A percentile compares a stretch with the other conserved stretches of the same genome.
Evolutionary conservation across 495 filamentous ascomycete species (phyloP).

Genomic region (Penicillium mononematosum): DNA sequence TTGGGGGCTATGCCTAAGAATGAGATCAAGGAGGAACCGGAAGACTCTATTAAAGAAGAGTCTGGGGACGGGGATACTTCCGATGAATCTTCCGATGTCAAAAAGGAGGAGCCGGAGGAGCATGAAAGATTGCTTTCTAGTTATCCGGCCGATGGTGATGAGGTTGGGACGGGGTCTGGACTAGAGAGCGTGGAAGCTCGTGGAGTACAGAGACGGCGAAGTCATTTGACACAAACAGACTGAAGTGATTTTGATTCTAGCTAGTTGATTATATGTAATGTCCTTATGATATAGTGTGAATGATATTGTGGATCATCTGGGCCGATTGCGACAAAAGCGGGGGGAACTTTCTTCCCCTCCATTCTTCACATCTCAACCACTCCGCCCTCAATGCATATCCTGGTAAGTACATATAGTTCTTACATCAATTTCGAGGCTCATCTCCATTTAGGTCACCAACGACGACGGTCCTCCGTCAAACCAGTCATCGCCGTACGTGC

Average conservation of each 20-base stretch:
- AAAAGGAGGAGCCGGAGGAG: constrained; percentile 26
- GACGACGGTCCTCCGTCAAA: constrained; percentile 94
- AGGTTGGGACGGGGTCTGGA: constrained; percentile 34
- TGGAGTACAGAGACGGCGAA: constrained; percentile 39
- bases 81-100: constrained; percentile 16
- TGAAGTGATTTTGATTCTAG: constrained; percentile 5
- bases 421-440: constrained; percentile 1
- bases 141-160: constrained; percentile 17
- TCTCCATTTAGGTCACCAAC: constrained; percentile 69
- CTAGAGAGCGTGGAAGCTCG: constrained; percentile 33
- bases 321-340: constrained; percentile 14
- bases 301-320: constrained; percentile 5
- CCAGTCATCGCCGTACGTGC: constrained; percentile 88
- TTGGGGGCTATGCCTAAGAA: constrained; percentile 25
- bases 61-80: constrained; percentile 18
- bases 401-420: constrained; percentile 30
- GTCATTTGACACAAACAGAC: constrained; percentile 26
- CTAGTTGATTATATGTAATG: background rate
- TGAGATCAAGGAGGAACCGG: constrained; percentile 31
- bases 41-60: constrained; percentile 33
- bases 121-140: constrained; percentile 20
- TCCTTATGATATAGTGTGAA: background rate
- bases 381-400: constrained; percentile 42
- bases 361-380: constrained; percentile 18
- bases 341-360: constrained; percentile 19